A percentile compares a stretch with the other conserved stretches of the same genome.
Conservation (phyloP, 805 yeast species). For the Metschnikowia shivogae region DNA sequence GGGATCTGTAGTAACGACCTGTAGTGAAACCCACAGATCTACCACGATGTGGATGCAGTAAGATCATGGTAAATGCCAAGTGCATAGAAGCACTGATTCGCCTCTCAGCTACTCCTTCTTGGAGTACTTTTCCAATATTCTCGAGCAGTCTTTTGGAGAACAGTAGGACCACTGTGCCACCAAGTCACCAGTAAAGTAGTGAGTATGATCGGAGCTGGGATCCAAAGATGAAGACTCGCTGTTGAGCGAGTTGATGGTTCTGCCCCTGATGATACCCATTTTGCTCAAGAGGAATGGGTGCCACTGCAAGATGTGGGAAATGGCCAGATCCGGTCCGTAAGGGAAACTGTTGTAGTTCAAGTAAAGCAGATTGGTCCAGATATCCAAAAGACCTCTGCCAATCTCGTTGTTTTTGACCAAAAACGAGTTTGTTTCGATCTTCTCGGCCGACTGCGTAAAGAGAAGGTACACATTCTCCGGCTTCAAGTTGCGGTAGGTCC, state of each 20-base stretch:
- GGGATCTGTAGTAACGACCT: too few relatives aligned
- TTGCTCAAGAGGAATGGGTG: conserved; percentile 77
- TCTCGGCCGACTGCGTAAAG: conserved; percentile 63
- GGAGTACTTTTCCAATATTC: not conserved
- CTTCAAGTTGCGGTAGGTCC: conserved; percentile 59
- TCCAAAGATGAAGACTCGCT: conserved; percentile 13
- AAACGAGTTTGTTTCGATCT: conserved; percentile 66
- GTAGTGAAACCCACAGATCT: too few relatives aligned
- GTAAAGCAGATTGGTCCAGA: conserved; percentile 71
- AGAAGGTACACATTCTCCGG: conserved; percentile 56
- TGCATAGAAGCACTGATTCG: not conserved
- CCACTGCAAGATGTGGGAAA: conserved; percentile 92
- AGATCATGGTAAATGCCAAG: not conserved
- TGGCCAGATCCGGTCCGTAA: conserved; percentile 57
- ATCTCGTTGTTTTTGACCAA: conserved; percentile 62
- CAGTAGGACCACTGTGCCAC: conserved; percentile 62
- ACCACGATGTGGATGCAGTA: not conserved
- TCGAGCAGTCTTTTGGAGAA: conserved; percentile 16
- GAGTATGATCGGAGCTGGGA: conserved; percentile 36
- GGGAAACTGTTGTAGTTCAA: conserved; percentile 63
- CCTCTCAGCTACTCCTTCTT: not conserved
- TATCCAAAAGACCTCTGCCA: conserved; percentile 69
- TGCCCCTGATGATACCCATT: conserved; percentile 63
- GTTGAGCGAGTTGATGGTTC: conserved; percentile 32
- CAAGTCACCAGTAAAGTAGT: conserved; percentile 63